These are phyloP conservation scores for Dendrobium huoshanense DNA, from an alignment of 106 monocot species.

Conservation along the genomic window DNA sequence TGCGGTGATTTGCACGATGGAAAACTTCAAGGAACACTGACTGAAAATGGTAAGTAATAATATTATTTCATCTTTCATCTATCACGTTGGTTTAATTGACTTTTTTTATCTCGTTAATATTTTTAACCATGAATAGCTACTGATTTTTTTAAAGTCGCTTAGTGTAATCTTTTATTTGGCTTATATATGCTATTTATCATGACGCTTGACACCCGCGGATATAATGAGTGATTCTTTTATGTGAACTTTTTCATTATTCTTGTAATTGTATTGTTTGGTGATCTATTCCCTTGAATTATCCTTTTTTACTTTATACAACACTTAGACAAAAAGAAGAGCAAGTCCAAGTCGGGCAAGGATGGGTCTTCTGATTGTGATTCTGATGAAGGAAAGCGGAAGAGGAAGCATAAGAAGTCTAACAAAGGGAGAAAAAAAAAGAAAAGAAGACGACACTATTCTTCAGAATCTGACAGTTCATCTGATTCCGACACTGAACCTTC, in stretches of 20 bases:
- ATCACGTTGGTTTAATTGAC: neutral
- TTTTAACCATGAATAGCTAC: neutral
- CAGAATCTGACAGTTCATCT: slow-evolving; percentile 55
- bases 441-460: slow-evolving; percentile 66
- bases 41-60: slow-evolving; percentile 30
- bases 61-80: neutral
- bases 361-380: slow-evolving; percentile 31
- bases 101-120: neutral
- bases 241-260: neutral
- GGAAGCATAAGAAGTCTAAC: slow-evolving; percentile 53
- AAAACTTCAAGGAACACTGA: slow-evolving; percentile 3
- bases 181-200: neutral
- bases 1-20: slow-evolving; percentile 69
- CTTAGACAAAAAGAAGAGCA: slow-evolving; percentile 70
- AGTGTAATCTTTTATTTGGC: too few relatives aligned
- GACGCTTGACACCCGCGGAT: neutral
- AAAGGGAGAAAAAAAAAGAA: slow-evolving; percentile 68
- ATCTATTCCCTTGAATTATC: neutral
- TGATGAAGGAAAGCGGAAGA: slow-evolving; percentile 28
- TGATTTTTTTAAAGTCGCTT: neutral
- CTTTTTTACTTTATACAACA: neutral
- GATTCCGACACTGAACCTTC: slow-evolving; percentile 50
- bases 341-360: slow-evolving; percentile 41
- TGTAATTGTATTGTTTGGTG: neutral
- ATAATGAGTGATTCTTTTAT: neutral